phyloP scores from a whole-genome alignment of 345 rosid species.

The Eucalyptus erythrocorys region DNA sequence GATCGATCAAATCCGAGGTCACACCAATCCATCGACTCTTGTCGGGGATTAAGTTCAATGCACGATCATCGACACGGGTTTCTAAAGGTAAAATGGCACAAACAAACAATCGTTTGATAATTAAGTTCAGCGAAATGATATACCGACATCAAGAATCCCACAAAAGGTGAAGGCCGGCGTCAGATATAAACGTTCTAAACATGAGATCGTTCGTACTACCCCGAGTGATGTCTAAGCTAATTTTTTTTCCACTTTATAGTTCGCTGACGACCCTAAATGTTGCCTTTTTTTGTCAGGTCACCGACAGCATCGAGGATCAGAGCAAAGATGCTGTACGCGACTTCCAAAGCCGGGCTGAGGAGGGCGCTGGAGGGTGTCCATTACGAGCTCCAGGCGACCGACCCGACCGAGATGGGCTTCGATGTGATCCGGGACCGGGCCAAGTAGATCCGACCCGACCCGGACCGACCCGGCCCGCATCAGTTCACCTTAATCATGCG shows the following conservation, averaged over 20 bases:
- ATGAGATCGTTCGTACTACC: not conserved
- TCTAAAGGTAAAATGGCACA: not conserved
- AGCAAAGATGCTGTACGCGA: constrained; percentile 82
- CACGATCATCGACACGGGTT: not conserved
- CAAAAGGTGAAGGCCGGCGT: not conserved
- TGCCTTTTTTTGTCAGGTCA: constrained; percentile 29
- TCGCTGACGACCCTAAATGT: not conserved
- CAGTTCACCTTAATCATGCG: not conserved
- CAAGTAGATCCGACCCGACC: constrained; percentile 9
- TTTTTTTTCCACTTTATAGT: not conserved
- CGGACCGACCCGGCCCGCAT: not conserved
- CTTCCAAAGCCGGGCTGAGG: constrained; percentile 79
- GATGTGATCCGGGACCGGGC: constrained; percentile 79
- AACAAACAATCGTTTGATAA: not conserved
- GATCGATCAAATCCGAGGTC: not conserved
- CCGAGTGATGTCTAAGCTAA: not conserved
- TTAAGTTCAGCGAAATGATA: not conserved
- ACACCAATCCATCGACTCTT: not conserved
- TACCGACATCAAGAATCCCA: not conserved
- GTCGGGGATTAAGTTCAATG: not conserved
- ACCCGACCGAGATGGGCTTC: constrained; percentile 91
- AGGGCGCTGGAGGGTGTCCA: constrained; percentile 85
- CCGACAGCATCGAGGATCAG: constrained; percentile 80
- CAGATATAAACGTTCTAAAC: not conserved
- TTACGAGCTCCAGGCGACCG: constrained; percentile 94